A percentile compares a stretch with the other conserved stretches of the same genome.
These are phyloP conservation scores for Rutstroemia sp. DNA, from an alignment of 2,329 filamentous ascomycete species.

Conservation along the genomic window DNA sequence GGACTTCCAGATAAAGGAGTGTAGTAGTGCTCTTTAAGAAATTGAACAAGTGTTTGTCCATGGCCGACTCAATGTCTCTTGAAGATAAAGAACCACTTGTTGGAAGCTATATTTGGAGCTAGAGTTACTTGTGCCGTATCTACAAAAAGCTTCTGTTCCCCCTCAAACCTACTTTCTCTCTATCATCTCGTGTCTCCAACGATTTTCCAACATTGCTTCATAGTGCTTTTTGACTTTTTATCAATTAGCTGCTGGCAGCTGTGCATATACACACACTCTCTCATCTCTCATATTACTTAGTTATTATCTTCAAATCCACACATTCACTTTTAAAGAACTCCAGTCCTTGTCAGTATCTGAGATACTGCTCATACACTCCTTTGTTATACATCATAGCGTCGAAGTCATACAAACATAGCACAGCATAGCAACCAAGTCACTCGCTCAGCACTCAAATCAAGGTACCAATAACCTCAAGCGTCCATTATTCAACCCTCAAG, in stretches of 20 bases:
- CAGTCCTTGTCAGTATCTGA: too few species aligned
- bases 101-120: background rate
- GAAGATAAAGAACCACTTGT: background rate
- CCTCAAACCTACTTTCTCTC: background rate
- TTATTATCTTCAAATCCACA: too few species aligned
- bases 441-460: background rate
- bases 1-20: background rate
- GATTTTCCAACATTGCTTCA: background rate
- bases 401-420: background rate
- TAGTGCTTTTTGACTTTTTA: background rate
- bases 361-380: background rate
- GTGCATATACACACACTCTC: slow-evolving; percentile 13
- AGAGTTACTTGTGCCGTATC: background rate
- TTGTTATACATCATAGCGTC: too few species aligned
- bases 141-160: slow-evolving; percentile 7
- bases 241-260: slow-evolving; percentile 22
- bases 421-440: background rate
- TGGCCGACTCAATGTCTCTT: too few species aligned
- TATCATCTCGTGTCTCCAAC: background rate
- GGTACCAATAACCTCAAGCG: background rate
- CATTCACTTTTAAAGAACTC: background rate
- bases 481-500: background rate
- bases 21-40: background rate
- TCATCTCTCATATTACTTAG: background rate
- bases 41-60: background rate